A percentile compares a stretch with the other conserved stretches of the same genome.
phyloP scores from a whole-genome alignment of 768 basidiomycete species.

The Phlebiopsis flavidoalba region DNA sequence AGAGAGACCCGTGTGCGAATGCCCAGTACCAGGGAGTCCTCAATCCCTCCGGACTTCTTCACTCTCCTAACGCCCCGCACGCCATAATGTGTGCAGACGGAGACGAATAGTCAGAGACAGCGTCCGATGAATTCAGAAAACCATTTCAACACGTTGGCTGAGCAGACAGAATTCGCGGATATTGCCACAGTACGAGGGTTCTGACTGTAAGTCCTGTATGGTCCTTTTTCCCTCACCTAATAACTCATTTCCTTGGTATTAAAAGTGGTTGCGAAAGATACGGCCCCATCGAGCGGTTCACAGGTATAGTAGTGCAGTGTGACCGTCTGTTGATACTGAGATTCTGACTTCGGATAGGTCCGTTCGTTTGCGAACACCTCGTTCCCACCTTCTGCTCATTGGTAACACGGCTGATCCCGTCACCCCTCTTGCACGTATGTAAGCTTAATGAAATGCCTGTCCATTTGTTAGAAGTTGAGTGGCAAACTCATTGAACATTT shows the following conservation, averaged over 20 bases:
- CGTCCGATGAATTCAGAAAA: constrained; percentile 1
- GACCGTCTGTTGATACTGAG: too few relatives aligned
- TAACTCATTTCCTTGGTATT: neutral
- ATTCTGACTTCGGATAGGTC: neutral
- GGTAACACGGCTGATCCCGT: constrained; percentile 22
- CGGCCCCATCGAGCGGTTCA: constrained; percentile 11
- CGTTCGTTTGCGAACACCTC: constrained; percentile 19
- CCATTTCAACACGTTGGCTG: constrained; percentile 1
- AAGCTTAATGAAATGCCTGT: neutral
- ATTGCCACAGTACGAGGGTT: too few relatives aligned
- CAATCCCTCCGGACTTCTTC: neutral
- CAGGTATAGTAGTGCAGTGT: neutral
- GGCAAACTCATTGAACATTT: too few relatives aligned
- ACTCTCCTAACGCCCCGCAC: neutral
- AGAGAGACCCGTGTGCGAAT: neutral
- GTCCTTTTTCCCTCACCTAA: too few relatives aligned
- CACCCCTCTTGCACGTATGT: constrained; percentile 10
- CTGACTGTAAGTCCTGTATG: too few relatives aligned
- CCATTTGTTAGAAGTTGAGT: too few relatives aligned
- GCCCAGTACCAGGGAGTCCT: neutral
- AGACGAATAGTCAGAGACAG: neutral
- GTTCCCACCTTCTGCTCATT: constrained; percentile 22
- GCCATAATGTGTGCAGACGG: neutral
- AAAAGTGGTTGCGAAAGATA: constrained; percentile 13
- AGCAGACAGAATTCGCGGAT: constrained; percentile 12